Base-by-base conservation (phyloP, 805 yeast genomes). In the Blastobotrys parvus region DNA sequence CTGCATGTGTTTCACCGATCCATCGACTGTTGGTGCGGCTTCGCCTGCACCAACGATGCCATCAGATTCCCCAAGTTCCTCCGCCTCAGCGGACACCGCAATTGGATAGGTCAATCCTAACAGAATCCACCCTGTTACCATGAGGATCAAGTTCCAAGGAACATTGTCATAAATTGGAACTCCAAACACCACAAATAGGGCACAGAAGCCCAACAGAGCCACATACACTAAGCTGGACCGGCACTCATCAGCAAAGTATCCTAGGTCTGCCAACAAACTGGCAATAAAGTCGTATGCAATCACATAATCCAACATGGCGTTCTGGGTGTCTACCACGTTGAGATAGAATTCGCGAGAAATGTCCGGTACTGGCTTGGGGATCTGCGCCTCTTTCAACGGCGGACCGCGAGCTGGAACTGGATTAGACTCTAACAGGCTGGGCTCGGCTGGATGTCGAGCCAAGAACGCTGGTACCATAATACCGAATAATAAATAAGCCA, bases 301-400 rank as follows among this genome's bases (percentile, higher is more conserved):
- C 7, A 82, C 78, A 58, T 80, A 85, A 11, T 78, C 55, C 23
- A 79, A 56, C 85, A 83, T 80, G 55, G 78, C 81, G 57, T 87
- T 87, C 56, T 87, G 95, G 45, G 86, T 66, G 64, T 87, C 95
- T 1, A 94, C 84, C 53, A 84, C 66, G 57, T 87, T 87, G 44
- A 86, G 57, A 17, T 81, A 61, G 56, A 86, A 87, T 57, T 87
- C 95, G 43, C 83, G 69, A 25, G 89, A 79, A 39, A 83, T 68
- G 59, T 86, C 87, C 3, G 89, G 82, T 5, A 80, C 83, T 0
- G 94, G 92, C 47, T 74, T 75, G 2, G 87, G 84, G 2, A 71
- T 55, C 27, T 65, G 71, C 20, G 75, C 69, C 10, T 67, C 65
- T 35, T 65, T 53, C 32, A 82, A 52, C 1, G 77, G 71, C 3